phyloP scores from a whole-genome alignment of 345 rosid species.

The Cardamine occulta region DNA sequence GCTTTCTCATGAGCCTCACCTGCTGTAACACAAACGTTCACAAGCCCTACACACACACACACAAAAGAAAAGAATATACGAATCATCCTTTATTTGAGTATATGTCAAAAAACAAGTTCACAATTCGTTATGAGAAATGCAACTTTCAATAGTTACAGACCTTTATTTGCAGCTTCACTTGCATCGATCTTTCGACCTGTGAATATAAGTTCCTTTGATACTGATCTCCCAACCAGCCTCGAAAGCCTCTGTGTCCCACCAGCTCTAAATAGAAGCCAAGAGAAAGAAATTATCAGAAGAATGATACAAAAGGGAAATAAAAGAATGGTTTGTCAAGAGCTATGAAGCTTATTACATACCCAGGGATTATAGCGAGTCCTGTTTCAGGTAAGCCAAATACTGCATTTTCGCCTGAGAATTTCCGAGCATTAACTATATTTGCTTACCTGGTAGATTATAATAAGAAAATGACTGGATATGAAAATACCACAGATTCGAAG shows the following conservation, averaged over 20 bases:
- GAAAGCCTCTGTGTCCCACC: conserved; percentile 96
- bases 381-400: conserved; percentile 90
- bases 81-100: background rate
- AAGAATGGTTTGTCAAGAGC: background rate
- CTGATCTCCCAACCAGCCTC: conserved; percentile 77
- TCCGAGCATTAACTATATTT: background rate
- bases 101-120: conserved; percentile 6
- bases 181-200: conserved; percentile 79
- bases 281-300: conserved; percentile 13
- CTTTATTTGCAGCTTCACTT: conserved; percentile 67
- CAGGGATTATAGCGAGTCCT: conserved; percentile 96
- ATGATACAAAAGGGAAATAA: background rate
- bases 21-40: conserved; percentile 67
- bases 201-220: conserved; percentile 84
- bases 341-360: conserved; percentile 48
- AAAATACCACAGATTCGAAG: conserved; percentile 81
- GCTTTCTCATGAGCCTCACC: conserved; percentile 82
- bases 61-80: background rate
- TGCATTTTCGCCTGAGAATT: conserved; percentile 73
- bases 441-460: background rate
- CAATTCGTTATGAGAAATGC: background rate
- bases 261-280: conserved; percentile 57
- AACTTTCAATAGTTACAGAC: conserved; percentile 39
- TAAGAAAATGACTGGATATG: conserved; percentile 9
- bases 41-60: conserved; percentile 59